These are phyloP conservation scores for Closterium sp. DNA, from an alignment of 139 green algal genomes.

Conservation along the genomic window DNA sequence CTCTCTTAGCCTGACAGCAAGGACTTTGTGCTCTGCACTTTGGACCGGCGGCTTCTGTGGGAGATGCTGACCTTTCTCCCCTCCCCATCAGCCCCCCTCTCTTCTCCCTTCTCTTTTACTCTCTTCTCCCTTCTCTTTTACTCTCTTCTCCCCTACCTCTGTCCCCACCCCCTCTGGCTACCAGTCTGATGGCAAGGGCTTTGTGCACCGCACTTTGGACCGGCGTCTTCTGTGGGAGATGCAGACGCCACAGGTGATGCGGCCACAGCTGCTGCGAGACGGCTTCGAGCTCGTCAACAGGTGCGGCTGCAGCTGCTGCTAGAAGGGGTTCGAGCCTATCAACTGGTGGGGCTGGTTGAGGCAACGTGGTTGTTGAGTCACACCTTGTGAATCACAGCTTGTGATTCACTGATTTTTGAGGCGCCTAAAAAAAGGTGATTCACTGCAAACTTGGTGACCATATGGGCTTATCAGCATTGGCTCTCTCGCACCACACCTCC, in stretches of 20 bases:
- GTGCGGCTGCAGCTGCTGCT: background rate
- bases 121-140: background rate
- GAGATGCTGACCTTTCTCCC: too few relatives aligned
- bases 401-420: too few relatives aligned
- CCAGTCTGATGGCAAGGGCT: constrained; percentile 29
- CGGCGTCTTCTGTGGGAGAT: constrained; percentile 92
- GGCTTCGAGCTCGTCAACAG: constrained; percentile 81
- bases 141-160: background rate
- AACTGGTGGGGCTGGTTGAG: background rate
- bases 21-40: constrained; percentile 77
- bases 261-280: constrained; percentile 70
- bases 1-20: constrained; percentile 1
- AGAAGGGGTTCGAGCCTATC: background rate
- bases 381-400: too few relatives aligned
- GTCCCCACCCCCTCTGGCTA: background rate
- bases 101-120: background rate
- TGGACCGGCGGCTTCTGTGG: constrained; percentile 68
- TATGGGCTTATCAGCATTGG: too few relatives aligned
- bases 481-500: too few relatives aligned
- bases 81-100: background rate
- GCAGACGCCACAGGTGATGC: constrained; percentile 87
- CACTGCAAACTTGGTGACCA: too few relatives aligned
- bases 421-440: too few relatives aligned
- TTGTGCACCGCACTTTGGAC: constrained; percentile 85
- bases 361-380: background rate